Conservation (phyloP, 352 stramenopile genomes). For the Pythium phragmitis region DNA sequence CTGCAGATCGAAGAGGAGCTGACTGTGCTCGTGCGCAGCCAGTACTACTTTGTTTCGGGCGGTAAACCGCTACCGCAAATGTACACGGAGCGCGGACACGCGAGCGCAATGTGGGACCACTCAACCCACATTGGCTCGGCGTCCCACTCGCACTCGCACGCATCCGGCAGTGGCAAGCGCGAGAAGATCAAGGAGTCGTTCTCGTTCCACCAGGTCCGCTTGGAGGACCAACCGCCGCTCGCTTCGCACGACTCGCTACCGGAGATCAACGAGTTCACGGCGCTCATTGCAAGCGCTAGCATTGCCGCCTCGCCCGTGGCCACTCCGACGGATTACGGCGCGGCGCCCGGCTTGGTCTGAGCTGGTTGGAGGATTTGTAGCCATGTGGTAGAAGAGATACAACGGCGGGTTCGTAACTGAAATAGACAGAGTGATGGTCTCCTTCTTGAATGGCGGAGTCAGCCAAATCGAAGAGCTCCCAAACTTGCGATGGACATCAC, state of each 20-base stretch:
- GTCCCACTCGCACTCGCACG: neutral
- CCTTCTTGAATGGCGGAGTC: neutral
- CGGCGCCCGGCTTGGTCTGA: constrained; percentile 3
- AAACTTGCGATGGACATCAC: constrained; percentile 49
- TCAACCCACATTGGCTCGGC: constrained; percentile 4
- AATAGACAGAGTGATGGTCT: constrained; percentile 22
- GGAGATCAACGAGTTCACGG: constrained; percentile 75
- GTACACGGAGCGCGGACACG: constrained; percentile 16
- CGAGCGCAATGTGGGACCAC: constrained; percentile 17
- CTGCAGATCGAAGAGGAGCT: constrained; percentile 83
- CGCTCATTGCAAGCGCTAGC: constrained; percentile 39
- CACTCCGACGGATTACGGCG: constrained; percentile 13
- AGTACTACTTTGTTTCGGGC: constrained; percentile 79
- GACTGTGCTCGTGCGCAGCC: constrained; percentile 73
- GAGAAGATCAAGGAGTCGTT: constrained; percentile 33
- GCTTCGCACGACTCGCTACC: constrained; percentile 51
- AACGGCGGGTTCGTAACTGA: constrained; percentile 17
- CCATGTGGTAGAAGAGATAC: constrained; percentile 12
- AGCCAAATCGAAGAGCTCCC: neutral
- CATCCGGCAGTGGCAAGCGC: neutral
- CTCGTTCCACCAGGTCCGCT: constrained; percentile 72
- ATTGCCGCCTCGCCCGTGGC: neutral
- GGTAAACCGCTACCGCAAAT: constrained; percentile 31
- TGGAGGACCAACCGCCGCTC: constrained; percentile 38
- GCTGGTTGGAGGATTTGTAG: neutral